Evolutionary conservation across 805 yeast genomes (phyloP).

Genomic region (Kuraishia cidri): DNA sequence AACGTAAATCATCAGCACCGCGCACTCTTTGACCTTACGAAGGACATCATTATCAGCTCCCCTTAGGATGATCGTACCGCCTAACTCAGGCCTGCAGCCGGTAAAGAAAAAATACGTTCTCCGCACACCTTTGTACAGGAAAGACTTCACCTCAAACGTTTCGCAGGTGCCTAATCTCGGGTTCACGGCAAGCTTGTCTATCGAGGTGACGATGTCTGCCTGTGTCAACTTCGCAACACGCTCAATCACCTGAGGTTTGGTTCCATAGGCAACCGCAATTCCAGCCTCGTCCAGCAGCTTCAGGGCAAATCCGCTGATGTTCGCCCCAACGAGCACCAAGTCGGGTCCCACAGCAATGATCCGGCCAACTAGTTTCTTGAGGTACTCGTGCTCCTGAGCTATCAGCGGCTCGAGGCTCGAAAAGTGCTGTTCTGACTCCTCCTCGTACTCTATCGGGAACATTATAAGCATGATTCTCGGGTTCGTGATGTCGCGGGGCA

Average conservation of each 20-base stretch:
- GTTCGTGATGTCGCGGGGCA: conserved; percentile 53
- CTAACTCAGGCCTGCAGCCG: conserved; percentile 67
- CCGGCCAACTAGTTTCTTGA: conserved; percentile 73
- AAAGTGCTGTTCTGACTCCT: conserved; percentile 38
- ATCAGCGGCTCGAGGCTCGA: conserved; percentile 76
- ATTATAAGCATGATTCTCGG: conserved; percentile 79
- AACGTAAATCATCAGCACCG: conserved; percentile 73
- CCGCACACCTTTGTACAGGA: conserved; percentile 39
- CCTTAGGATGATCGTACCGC: conserved; percentile 80
- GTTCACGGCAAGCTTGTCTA: conserved; percentile 70
- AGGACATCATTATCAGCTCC: conserved; percentile 63
- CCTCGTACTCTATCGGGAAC: conserved; percentile 87
- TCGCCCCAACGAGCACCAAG: conserved; percentile 67
- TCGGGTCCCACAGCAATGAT: conserved; percentile 71
- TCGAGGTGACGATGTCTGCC: conserved; percentile 79
- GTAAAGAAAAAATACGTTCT: conserved; percentile 74
- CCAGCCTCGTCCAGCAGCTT: conserved; percentile 63
- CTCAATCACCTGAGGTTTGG: conserved; percentile 75
- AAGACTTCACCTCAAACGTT: conserved; percentile 62
- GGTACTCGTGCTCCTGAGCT: conserved; percentile 81
- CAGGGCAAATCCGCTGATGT: conserved; percentile 77
- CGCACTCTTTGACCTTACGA: conserved; percentile 63
- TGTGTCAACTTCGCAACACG: conserved; percentile 71
- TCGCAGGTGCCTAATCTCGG: conserved; percentile 73
- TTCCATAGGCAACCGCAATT: conserved; percentile 71